Percentiles rank a stretch among this genome's conserved stretches.
These are phyloP conservation scores for Heliamphora ciliata DNA, from an alignment of 179 eudicot genomes.

Conservation along the genomic window DNA sequence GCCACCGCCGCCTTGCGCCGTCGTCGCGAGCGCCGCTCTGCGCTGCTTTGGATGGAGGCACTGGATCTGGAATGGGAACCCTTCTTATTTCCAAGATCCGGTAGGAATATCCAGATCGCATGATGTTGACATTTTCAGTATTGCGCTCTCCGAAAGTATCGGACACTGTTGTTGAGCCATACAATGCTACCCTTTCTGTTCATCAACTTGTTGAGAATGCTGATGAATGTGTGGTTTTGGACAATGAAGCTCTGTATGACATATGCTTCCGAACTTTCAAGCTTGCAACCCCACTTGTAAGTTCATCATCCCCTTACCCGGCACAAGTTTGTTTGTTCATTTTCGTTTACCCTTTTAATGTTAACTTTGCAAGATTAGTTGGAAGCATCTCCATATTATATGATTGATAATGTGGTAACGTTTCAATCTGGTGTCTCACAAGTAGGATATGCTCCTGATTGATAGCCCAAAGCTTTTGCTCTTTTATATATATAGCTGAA, in stretches of 20 bases:
- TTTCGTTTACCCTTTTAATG: too few relatives aligned
- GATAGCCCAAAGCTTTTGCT: too few relatives aligned
- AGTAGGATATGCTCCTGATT: too few relatives aligned
- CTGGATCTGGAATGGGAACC: constrained; percentile 85
- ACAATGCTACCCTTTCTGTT: constrained; percentile 77
- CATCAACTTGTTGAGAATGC: constrained; percentile 90
- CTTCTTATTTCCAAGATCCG: constrained; percentile 68
- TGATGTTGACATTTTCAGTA: constrained; percentile 78
- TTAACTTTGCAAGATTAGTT: too few relatives aligned
- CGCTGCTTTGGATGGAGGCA: constrained; percentile 53
- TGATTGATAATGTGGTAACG: too few relatives aligned
- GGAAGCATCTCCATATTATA: too few relatives aligned
- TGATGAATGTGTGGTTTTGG: constrained; percentile 74
- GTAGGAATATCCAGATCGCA: constrained; percentile 78
- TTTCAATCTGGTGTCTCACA: too few relatives aligned
- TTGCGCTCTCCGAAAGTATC: constrained; percentile 81
- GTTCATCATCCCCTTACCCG: constrained; percentile 16
- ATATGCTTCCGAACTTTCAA: constrained; percentile 66
- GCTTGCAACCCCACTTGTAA: constrained; percentile 75
- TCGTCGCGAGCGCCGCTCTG: too few relatives aligned
- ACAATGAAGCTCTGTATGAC: constrained; percentile 63
- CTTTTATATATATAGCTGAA: too few relatives aligned
- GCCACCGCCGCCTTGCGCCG: too few relatives aligned
- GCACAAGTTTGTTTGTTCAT: too few relatives aligned
- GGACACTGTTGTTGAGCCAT: constrained; percentile 80